Conservation (phyloP, 2,329 filamentous ascomycete species). For the Colletotrichum sp. region DNA sequence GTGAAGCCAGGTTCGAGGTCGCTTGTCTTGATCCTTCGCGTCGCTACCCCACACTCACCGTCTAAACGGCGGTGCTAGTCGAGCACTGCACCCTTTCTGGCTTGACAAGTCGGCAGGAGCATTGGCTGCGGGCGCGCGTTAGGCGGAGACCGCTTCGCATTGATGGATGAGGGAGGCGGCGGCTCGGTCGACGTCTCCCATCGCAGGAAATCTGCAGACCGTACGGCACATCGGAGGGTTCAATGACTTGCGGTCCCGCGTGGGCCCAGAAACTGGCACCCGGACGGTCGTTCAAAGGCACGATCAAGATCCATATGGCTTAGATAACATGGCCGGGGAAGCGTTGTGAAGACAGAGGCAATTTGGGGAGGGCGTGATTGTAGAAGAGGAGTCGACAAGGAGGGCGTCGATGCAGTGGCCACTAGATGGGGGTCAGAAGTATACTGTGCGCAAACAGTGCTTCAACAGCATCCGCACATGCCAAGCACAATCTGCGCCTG, state of each 20-base stretch:
- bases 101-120: not conserved
- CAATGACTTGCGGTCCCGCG: not conserved
- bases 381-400: not conserved
- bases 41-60: not conserved
- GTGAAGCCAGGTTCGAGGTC: not conserved
- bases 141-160: not conserved
- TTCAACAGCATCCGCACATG: not conserved
- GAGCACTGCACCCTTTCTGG: not conserved
- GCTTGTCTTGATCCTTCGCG: slow-evolving; percentile 2
- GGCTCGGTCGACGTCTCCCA: not conserved
- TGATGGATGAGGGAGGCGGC: not conserved
- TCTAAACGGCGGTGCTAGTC: not conserved
- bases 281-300: not conserved
- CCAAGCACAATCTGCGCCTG: not conserved
- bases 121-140: not conserved
- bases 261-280: not conserved
- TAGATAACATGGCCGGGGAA: not conserved
- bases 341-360: not conserved
- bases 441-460: not conserved
- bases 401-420: not conserved
- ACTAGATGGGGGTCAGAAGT: not conserved
- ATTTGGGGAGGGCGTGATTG: not conserved
- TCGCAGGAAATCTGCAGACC: not conserved
- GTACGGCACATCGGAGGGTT: not conserved
- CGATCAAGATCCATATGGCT: not conserved